Evolutionary conservation across 163 green algal genomes (phyloP).

Genomic region (Scenedesmus sp.): DNA sequence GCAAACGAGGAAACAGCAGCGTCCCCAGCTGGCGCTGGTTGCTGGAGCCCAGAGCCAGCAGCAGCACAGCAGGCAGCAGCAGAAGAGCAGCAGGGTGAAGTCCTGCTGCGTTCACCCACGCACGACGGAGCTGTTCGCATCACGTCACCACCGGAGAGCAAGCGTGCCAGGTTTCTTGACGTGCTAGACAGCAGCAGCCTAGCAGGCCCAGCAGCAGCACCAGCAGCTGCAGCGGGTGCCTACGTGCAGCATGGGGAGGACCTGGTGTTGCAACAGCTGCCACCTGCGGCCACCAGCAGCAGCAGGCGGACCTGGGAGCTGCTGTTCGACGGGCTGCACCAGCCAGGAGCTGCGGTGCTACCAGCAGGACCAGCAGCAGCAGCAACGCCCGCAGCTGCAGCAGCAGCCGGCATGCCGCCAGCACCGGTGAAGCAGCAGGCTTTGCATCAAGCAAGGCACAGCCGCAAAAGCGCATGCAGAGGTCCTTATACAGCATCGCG

Average conservation of each 20-base stretch:
- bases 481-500: background rate
- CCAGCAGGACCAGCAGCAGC: background rate
- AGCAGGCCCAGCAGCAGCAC: conserved; percentile 2
- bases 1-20: background rate
- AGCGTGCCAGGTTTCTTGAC: background rate
- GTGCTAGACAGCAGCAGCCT: background rate
- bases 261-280: background rate
- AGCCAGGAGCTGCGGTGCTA: background rate
- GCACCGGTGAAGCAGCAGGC: background rate
- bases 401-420: background rate
- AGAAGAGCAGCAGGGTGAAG: conserved; percentile 19
- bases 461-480: background rate
- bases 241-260: background rate
- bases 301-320: background rate
- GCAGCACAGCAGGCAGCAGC: background rate
- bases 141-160: background rate
- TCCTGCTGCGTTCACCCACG: conserved; percentile 22
- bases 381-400: background rate
- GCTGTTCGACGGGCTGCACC: background rate
- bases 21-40: background rate
- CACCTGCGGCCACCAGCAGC: conserved; percentile 20
- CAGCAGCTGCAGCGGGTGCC: background rate
- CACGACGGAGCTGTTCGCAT: background rate
- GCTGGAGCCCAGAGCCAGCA: background rate
- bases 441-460: background rate